Evolutionary conservation across 768 basidiomycete species (phyloP), one percentile per base, ranked within the genome.

Genomic region (Hericium rajendrae): DNA sequence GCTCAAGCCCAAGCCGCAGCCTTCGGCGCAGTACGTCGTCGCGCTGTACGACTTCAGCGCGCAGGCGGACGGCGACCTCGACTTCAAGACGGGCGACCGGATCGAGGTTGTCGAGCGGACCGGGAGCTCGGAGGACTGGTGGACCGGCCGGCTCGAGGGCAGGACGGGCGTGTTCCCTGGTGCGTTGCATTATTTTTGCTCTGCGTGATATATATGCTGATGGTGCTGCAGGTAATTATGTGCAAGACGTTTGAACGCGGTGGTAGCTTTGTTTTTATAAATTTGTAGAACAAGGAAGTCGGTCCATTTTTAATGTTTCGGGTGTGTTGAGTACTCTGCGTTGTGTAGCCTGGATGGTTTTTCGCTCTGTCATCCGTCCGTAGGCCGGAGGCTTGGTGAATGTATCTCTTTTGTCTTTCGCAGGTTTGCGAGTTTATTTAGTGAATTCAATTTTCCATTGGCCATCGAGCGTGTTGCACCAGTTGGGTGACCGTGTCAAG

Each of bases 1-100:
- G 2, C 67, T 94, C 64, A 94, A 93, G 72, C 83, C 91, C 46
- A 94, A 93, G 68, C 91, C 91, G 5, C 90, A 88, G 69, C 75
- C 79, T 32, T 81, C 81, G 1, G 74, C 74, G 3, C 80, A 85
- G 69, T 93, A 92, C 66, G 93, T 94, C 24, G 86, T 91, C 10
- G 97, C 97, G 32, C 68, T 98, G 66, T 99, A 97, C 67, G 97
- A 99, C 70, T 99, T 95, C 68, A 79, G 77, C 38, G 92, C 97
- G 18, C 94, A 95, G 80, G 90, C 94, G 41, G 92, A 89, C 0
- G 95, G 95, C 1, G 95, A 98, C 71, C 73, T 98, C 56, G 87
- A 86, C 0, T 98, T 98, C 75, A 83, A 77, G 60, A 81, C 83
- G 15, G 95, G 95, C 15, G 94, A 97, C 70, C 76, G 80, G 62